phyloP scores from a whole-genome alignment of 2,329 filamentous ascomycete species.

The Alternaria sp. region DNA sequence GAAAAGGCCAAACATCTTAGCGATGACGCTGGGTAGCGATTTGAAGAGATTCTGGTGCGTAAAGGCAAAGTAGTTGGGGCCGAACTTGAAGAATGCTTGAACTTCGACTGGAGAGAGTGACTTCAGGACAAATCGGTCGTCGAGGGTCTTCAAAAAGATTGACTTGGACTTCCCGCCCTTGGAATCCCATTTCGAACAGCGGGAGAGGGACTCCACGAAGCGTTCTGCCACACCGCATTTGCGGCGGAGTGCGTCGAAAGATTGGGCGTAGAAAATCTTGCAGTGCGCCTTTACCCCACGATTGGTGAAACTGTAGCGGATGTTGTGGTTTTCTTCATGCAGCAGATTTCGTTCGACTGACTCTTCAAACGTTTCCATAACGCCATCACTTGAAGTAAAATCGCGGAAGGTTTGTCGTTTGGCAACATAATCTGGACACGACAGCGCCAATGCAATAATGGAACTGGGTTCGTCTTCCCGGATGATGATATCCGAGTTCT shows the following conservation, averaged over 20 bases:
- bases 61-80: slow-evolving; percentile 95
- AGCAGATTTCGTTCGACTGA: slow-evolving; percentile 86
- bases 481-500: slow-evolving; percentile 95
- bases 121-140: slow-evolving; percentile 93
- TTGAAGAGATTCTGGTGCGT: slow-evolving; percentile 97
- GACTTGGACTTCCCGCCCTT: slow-evolving; percentile 98
- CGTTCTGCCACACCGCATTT: slow-evolving; percentile 94
- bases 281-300: slow-evolving; percentile 94
- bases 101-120: slow-evolving; percentile 90
- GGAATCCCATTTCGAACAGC: slow-evolving; percentile 97
- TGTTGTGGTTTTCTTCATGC: slow-evolving; percentile 84
- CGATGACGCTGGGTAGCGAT: slow-evolving; percentile 89
- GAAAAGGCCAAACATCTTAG: slow-evolving; percentile 99
- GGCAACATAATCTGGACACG: slow-evolving; percentile 82
- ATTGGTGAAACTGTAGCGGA: slow-evolving; percentile 95
- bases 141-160: slow-evolving; percentile 93
- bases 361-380: slow-evolving; percentile 58
- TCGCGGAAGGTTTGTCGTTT: slow-evolving; percentile 74
- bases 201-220: slow-evolving; percentile 91
- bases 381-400: slow-evolving; percentile 21
- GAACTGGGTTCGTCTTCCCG: slow-evolving; percentile 97
- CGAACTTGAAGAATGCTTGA: slow-evolving; percentile 91
- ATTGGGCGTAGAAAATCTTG: slow-evolving; percentile 98
- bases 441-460: slow-evolving; percentile 89
- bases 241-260: slow-evolving; percentile 90